Evolutionary conservation across 129 eudicot species (phyloP).

Genomic region (Heracleum sosnowskyi): DNA sequence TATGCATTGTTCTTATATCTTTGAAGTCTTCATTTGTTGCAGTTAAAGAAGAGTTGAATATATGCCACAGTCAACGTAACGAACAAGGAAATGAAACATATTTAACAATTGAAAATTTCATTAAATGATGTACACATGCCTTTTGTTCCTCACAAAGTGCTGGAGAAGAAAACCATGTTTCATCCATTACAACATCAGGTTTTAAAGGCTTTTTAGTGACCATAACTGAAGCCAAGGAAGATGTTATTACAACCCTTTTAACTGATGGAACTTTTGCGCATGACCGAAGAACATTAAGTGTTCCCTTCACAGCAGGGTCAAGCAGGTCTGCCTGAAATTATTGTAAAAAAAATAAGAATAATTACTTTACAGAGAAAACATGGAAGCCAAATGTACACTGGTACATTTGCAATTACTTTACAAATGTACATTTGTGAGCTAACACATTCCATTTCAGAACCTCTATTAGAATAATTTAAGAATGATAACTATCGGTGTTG

Average conservation of each 20-base stretch:
- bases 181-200: slow-evolving; percentile 36
- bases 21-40: neutral
- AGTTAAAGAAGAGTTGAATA: neutral
- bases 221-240: slow-evolving; percentile 41
- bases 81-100: neutral
- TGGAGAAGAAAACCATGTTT: slow-evolving; percentile 45
- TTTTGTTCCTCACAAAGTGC: slow-evolving; percentile 29
- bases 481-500: too few relatives aligned
- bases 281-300: slow-evolving; percentile 48
- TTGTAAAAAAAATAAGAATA: neutral
- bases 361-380: neutral
- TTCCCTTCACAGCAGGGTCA: slow-evolving; percentile 55
- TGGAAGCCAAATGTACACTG: too few relatives aligned
- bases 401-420: too few relatives aligned
- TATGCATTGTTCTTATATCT: neutral
- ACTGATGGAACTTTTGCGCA: slow-evolving; percentile 34
- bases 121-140: slow-evolving; percentile 11
- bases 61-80: neutral
- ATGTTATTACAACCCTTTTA: slow-evolving; percentile 44
- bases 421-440: too few relatives aligned
- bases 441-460: too few relatives aligned
- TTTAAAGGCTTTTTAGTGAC: slow-evolving; percentile 11
- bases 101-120: neutral
- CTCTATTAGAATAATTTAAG: too few relatives aligned
- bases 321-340: slow-evolving; percentile 27